Evolutionary conservation across 2,329 filamentous ascomycete species (phyloP).

Genomic region (Penicillium oxalicum): DNA sequence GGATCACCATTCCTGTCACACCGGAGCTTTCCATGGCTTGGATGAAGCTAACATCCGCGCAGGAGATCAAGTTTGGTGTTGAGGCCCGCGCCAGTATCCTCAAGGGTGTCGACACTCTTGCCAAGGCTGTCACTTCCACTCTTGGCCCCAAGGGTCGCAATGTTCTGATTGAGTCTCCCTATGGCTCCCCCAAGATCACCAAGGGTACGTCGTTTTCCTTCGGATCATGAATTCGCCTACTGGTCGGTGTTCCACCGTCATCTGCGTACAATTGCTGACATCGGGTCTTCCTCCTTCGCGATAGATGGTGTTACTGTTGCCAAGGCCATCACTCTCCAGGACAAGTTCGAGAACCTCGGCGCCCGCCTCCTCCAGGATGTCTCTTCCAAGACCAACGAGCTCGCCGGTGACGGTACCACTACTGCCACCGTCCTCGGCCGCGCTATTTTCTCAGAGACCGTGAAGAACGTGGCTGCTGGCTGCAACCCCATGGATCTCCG

Average conservation of each 20-base stretch:
- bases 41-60: slow-evolving; percentile 27
- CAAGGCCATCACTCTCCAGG: slow-evolving; percentile 84
- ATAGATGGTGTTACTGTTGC: slow-evolving; percentile 82
- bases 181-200: slow-evolving; percentile 98
- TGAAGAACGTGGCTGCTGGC: slow-evolving; percentile 98
- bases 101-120: slow-evolving; percentile 91
- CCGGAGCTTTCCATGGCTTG: slow-evolving; percentile 12
- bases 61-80: slow-evolving; percentile 98
- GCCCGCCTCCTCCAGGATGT: slow-evolving; percentile 95
- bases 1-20: neutral
- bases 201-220: slow-evolving; percentile 62
- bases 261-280: slow-evolving; percentile 8
- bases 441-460: slow-evolving; percentile 98
- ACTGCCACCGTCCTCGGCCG: slow-evolving; percentile 94
- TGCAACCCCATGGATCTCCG: slow-evolving; percentile 99
- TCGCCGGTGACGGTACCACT: slow-evolving; percentile 96
- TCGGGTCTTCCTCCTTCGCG: slow-evolving; percentile 2
- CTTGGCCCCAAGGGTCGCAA: slow-evolving; percentile 97
- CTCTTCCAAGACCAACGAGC: slow-evolving; percentile 98
- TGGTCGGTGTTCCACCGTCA: neutral
- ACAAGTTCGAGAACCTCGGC: slow-evolving; percentile 99
- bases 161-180: slow-evolving; percentile 96
- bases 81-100: slow-evolving; percentile 85
- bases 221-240: neutral
- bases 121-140: slow-evolving; percentile 91